A percentile compares a stretch with the other conserved stretches of the same genome.
Evolutionary conservation across 306 rosid genomes (phyloP).

Genomic region (Urtica urens): DNA sequence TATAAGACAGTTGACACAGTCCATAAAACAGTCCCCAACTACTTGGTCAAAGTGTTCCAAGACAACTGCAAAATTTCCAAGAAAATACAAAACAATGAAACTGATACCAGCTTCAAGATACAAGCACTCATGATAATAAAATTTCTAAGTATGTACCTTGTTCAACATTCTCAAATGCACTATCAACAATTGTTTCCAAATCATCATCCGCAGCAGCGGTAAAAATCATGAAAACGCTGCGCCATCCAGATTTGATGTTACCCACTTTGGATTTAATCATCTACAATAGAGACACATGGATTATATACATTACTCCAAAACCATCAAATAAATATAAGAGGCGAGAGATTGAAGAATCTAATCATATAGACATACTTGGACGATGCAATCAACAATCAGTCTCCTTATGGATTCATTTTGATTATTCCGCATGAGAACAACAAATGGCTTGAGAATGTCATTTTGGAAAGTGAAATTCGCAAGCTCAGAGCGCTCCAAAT

Average conservation of each 20-base stretch:
- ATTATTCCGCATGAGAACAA: slow-evolving; percentile 97
- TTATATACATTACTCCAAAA: no score
- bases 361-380: slow-evolving; percentile 50
- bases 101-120: slow-evolving; percentile 9
- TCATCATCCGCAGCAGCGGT: slow-evolving; percentile 99
- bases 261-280: slow-evolving; percentile 99
- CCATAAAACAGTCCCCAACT: slow-evolving; percentile 98
- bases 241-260: slow-evolving; percentile 98
- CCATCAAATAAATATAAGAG: slow-evolving; percentile 17
- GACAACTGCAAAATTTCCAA: slow-evolving; percentile 67
- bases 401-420: slow-evolving; percentile 84
- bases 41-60: slow-evolving; percentile 99
- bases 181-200: slow-evolving; percentile 86
- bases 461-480: slow-evolving; percentile 96
- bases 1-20: slow-evolving; percentile 97
- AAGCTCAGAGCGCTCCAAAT: slow-evolving; percentile 92
- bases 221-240: slow-evolving; percentile 92
- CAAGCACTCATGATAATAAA: no score
- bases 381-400: slow-evolving; percentile 95
- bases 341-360: slow-evolving; percentile 6
- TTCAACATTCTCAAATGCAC: slow-evolving; percentile 99
- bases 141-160: slow-evolving; percentile 53
- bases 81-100: slow-evolving; percentile 15
- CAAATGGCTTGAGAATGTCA: slow-evolving; percentile 98
- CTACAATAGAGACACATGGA: slow-evolving; percentile 45